Evolutionary conservation across 2,329 filamentous ascomycete genomes (phyloP).

Genomic region (Colletotrichum destructivum): DNA sequence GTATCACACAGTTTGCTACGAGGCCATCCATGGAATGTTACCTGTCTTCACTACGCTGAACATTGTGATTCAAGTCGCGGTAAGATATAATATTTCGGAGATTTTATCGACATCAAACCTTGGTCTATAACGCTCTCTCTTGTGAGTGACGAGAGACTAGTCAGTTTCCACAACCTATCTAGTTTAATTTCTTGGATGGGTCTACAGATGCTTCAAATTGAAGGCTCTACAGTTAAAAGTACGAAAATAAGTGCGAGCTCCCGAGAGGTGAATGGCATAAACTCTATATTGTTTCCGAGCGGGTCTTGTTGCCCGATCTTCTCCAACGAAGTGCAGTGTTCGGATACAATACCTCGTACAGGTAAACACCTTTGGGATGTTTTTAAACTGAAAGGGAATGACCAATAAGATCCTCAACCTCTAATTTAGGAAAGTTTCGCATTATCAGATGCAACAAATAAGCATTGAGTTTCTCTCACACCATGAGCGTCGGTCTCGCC

Average conservation of each 20-base stretch:
- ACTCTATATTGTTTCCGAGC: neutral
- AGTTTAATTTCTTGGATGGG: too few relatives aligned
- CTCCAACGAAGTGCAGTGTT: neutral
- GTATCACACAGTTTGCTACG: neutral
- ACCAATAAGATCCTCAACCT: neutral
- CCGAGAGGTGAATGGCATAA: neutral
- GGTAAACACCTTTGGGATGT: too few relatives aligned
- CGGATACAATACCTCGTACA: too few relatives aligned
- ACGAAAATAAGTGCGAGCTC: neutral
- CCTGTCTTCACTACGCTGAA: neutral
- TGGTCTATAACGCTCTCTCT: too few relatives aligned
- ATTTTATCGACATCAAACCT: too few relatives aligned
- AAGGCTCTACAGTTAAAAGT: too few relatives aligned
- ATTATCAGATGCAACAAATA: slow-evolving; percentile 17
- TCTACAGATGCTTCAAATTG: neutral
- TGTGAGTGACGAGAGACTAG: too few relatives aligned
- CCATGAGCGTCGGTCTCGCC: neutral
- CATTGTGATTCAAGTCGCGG: neutral
- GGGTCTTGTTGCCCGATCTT: neutral
- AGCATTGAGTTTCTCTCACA: slow-evolving; percentile 20
- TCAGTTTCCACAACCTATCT: too few relatives aligned
- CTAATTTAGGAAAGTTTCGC: neutral
- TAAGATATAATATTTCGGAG: too few relatives aligned
- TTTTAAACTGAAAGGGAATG: too few relatives aligned
- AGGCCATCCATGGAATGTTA: neutral